Evolutionary conservation across 768 basidiomycete species (phyloP).

Genomic region (Serpula lacrymans): DNA sequence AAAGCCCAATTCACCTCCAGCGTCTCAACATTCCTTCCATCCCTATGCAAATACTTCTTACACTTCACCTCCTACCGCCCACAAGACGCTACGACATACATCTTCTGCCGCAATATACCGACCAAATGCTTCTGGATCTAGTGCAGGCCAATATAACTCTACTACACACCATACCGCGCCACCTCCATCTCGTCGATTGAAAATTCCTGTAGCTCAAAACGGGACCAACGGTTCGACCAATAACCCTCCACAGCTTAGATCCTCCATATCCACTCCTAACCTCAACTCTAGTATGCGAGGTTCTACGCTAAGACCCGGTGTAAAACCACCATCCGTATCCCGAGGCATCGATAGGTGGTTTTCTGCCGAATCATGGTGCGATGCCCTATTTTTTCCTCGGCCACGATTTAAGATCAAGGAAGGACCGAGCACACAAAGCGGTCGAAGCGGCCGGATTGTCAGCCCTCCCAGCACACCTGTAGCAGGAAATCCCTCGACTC

Average conservation of each 20-base stretch:
- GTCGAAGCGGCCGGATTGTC: conserved; percentile 33
- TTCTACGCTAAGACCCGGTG: conserved; percentile 10
- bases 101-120: conserved; percentile 21
- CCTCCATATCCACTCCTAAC: conserved; percentile 66
- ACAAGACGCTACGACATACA: conserved; percentile 15
- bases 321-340: conserved; percentile 19
- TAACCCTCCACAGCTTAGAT: conserved; percentile 38
- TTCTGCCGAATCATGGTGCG: conserved; percentile 78
- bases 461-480: conserved; percentile 51
- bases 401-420: conserved; percentile 62
- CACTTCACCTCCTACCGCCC: conserved; percentile 9
- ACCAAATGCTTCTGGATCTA: conserved; percentile 7
- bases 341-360: conserved; percentile 64
- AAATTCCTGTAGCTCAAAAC: conserved; percentile 19
- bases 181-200: conserved; percentile 1
- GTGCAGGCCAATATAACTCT: conserved; percentile 10
- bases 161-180: conserved; percentile 3
- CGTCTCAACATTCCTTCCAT: conserved; percentile 34
- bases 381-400: conserved; percentile 72
- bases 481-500: conserved; percentile 11
- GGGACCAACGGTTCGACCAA: conserved; percentile 27
- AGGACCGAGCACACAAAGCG: conserved; percentile 12
- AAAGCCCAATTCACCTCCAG: conserved; percentile 12
- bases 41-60: conserved; percentile 51
- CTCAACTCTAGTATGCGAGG: conserved; percentile 31